Evolutionary conservation across 2,329 filamentous ascomycete species (phyloP).

Genomic region (Cladosporium sphaerospermum): DNA sequence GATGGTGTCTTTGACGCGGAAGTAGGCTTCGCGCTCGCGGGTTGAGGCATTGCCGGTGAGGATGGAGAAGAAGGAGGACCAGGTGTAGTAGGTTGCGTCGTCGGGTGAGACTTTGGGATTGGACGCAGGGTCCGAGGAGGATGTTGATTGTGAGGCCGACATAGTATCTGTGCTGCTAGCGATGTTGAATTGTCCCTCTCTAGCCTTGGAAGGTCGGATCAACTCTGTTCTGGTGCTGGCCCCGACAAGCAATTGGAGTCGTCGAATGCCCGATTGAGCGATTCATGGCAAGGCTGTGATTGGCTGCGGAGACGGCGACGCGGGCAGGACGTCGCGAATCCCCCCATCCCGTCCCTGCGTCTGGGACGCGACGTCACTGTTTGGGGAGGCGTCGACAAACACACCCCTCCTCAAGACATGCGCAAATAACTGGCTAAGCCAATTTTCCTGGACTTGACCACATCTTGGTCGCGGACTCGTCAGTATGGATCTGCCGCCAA

Average conservation of each 20-base stretch:
- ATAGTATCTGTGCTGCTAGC: neutral
- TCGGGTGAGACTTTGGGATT: constrained; percentile 11
- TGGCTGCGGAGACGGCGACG: constrained; percentile 13
- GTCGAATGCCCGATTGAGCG: neutral
- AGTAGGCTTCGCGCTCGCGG: constrained; percentile 68
- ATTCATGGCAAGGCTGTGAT: neutral
- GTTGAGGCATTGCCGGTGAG: constrained; percentile 65
- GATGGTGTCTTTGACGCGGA: constrained; percentile 65
- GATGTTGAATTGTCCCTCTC: neutral
- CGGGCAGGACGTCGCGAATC: constrained; percentile 15
- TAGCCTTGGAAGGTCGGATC: neutral
- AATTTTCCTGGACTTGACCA: neutral
- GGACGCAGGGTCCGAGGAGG: neutral
- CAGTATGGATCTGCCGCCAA: constrained; percentile 4
- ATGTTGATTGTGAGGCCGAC: neutral
- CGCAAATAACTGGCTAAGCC: neutral
- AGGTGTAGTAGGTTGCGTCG: constrained; percentile 46
- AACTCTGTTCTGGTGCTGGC: neutral
- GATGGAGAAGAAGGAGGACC: constrained; percentile 82
- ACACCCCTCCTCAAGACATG: neutral
- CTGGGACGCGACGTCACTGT: constrained; percentile 10
- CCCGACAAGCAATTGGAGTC: neutral
- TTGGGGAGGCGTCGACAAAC: neutral
- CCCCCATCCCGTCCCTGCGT: neutral
- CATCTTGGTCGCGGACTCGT: neutral